Base-by-base conservation (phyloP, 441 rosid species). In the Hypseocharis bilobata region DNA sequence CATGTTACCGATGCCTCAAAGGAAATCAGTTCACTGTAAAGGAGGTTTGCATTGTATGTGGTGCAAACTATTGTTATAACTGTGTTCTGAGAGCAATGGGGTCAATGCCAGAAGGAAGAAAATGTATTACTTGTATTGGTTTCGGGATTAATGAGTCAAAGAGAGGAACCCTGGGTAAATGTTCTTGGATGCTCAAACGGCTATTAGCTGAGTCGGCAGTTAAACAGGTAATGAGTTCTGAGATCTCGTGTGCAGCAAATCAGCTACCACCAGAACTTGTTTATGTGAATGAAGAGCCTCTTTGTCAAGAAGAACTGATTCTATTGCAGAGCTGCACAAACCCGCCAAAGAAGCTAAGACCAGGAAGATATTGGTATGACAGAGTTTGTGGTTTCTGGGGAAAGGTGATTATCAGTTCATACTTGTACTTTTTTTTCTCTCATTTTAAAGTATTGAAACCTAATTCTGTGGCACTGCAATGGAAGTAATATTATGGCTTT, bases 1-100 rank as follows among this genome's bases (percentile, higher is more conserved):
- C 87, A 0, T 92, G 98, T 64, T 90, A 90, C 64, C 74, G 92
- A 60, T 92, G 98, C 73, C 82, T 82, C 40, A 90, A 84, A 69
- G 96, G 98, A 57, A 85, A 67, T 64, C 57, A 89, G 72, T 87
- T 92, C 72, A 90, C 98, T 0, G 95, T 85, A 78, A 90, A 92
- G 77, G 98, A 90, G 82, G 87, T 83, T 8, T 92, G 98, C 75
- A 72, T 88, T 72, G 98, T 92, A 62, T 92, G 97, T 29, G 92
- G 86, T 74, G 88, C 97, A 2, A 92, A 88, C 71, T 92, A 84
- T 73, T 92, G 98, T 60, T 67, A 84, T 40, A 85, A 74, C 69
- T 92, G 96, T 42, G 92, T 92, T 47, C 89, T 92, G 73, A 77
- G 98, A 68, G 97, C 98, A 17, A 90, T 92, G 97, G 98, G 98